These are phyloP conservation scores for Hericium coralloides DNA, from an alignment of 768 basidiomycete genomes.

Conservation along the genomic window DNA sequence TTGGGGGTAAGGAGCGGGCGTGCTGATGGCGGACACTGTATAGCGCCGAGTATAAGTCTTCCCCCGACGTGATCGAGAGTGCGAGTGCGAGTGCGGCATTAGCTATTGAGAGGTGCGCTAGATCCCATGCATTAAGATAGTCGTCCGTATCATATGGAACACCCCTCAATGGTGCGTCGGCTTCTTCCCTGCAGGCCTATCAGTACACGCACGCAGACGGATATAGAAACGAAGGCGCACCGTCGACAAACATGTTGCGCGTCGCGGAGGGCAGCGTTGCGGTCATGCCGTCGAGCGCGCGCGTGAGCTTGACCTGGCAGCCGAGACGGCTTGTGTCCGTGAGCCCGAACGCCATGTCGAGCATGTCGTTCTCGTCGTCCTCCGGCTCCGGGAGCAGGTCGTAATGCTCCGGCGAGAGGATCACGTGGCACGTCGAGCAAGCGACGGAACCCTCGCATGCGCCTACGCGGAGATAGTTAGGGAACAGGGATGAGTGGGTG, in stretches of 20 bases:
- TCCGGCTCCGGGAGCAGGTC: slow-evolving; percentile 86
- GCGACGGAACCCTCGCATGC: slow-evolving; percentile 96
- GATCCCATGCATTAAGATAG: background rate
- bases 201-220: background rate
- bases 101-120: background rate
- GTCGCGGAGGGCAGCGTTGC: slow-evolving; percentile 87
- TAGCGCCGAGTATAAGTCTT: no score
- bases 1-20: no score
- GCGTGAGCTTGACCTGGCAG: slow-evolving; percentile 71
- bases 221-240: slow-evolving; percentile 27
- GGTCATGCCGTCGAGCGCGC: slow-evolving; percentile 75
- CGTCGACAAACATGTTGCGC: slow-evolving; percentile 96
- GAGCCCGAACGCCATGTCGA: slow-evolving; percentile 95
- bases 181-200: slow-evolving; percentile 33
- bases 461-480: slow-evolving; percentile 37
- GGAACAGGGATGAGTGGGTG: background rate
- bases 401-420: slow-evolving; percentile 73
- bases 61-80: background rate
- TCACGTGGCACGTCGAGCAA: slow-evolving; percentile 96
- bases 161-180: slow-evolving; percentile 34
- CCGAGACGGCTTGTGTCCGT: slow-evolving; percentile 87
- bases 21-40: no score
- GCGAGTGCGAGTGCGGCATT: background rate
- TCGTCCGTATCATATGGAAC: no score
- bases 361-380: slow-evolving; percentile 98